Percentiles rank a stretch among this genome's conserved stretches.
Conservation (phyloP, 2,329 filamentous ascomycete genomes). For the Trichoderma asperellum region DNA sequence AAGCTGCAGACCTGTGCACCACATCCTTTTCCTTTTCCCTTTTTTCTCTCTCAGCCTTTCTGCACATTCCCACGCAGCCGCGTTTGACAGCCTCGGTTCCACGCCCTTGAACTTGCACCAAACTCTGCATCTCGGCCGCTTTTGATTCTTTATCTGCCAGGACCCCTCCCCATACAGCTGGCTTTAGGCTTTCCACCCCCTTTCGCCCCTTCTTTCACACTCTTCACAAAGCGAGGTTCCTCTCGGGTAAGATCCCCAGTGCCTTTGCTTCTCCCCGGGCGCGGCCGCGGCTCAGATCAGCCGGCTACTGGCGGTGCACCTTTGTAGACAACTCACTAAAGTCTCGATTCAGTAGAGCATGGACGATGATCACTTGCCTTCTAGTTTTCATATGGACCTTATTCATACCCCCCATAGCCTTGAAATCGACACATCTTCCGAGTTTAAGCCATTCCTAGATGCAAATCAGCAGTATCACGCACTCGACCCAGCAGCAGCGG, state of each 20-base stretch:
- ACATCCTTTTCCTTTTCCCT: neutral
- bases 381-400: constrained; percentile 32
- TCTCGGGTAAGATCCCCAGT: constrained; percentile 4
- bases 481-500: constrained; percentile 31
- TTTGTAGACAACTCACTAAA: constrained; percentile 4
- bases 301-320: neutral
- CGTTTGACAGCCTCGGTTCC: neutral
- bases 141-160: neutral
- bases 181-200: neutral
- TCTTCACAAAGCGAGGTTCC: neutral
- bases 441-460: constrained; percentile 38
- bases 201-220: neutral
- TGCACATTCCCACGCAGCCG: neutral
- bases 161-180: neutral
- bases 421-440: constrained; percentile 36
- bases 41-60: neutral
- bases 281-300: neutral
- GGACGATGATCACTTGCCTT: constrained; percentile 35
- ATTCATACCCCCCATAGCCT: constrained; percentile 34
- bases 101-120: neutral
- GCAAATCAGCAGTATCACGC: constrained; percentile 35
- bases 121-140: neutral
- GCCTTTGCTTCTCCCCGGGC: neutral
- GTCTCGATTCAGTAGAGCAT: constrained; percentile 28
- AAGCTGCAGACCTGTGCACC: neutral